Evolutionary conservation across 2,329 filamentous ascomycete species (phyloP).

Genomic region (Fusarium annulatum): DNA sequence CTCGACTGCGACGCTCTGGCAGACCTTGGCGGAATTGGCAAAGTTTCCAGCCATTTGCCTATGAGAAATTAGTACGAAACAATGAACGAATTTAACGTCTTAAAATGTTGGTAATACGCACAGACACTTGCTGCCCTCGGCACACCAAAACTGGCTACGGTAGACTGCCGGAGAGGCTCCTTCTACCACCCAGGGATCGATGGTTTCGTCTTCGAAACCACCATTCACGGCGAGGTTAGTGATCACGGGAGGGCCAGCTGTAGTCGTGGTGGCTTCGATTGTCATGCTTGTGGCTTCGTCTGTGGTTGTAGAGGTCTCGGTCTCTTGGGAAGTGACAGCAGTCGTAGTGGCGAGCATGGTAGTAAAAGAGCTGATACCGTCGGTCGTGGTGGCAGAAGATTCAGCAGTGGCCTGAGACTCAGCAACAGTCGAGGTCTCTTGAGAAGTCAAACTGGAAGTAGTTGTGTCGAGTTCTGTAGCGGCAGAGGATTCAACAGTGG

Average conservation of each 20-base stretch:
- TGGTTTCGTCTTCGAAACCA: neutral
- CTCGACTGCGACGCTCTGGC: neutral
- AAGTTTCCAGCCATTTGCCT: neutral
- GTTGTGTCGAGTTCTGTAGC: neutral
- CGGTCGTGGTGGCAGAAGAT: neutral
- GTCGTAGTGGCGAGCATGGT: neutral
- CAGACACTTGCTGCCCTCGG: neutral
- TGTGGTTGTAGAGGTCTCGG: neutral
- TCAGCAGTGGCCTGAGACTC: neutral
- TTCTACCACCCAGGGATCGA: neutral
- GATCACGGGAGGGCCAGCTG: neutral
- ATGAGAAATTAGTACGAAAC: fast-evolving
- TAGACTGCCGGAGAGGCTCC: neutral
- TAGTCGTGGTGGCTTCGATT: neutral
- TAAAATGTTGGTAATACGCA: neutral
- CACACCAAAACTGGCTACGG: neutral
- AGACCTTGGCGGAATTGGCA: neutral
- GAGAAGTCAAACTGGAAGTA: neutral
- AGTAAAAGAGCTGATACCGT: neutral
- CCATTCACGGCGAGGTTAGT: neutral
- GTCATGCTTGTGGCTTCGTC: neutral
- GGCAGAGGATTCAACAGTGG: neutral
- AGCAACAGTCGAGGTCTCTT: neutral
- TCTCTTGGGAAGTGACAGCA: neutral
- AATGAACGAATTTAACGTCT: no score